Evolutionary conservation across 768 basidiomycete genomes (phyloP).

Genomic region (Porpolomopsis calyptriformis): DNA sequence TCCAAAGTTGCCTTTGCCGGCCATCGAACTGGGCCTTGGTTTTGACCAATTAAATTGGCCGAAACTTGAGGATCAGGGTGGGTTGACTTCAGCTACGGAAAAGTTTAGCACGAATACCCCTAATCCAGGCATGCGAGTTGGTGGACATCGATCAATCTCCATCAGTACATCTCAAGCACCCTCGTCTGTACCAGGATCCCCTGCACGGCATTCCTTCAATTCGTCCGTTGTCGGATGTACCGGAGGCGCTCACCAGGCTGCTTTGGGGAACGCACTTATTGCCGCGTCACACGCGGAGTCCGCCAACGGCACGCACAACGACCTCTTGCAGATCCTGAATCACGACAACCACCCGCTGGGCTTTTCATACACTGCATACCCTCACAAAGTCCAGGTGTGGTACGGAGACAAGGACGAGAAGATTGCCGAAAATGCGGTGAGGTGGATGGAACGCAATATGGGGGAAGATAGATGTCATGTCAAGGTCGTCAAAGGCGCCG

Average conservation of each 20-base stretch:
- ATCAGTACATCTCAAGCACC: slow-evolving; percentile 33
- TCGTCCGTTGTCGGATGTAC: slow-evolving; percentile 25
- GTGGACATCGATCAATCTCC: slow-evolving; percentile 65
- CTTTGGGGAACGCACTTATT: slow-evolving; percentile 81
- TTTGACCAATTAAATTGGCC: slow-evolving; percentile 48
- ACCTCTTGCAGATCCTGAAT: slow-evolving; percentile 86
- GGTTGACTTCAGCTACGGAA: slow-evolving; percentile 12
- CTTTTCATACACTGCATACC: slow-evolving; percentile 75
- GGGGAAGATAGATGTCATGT: slow-evolving; percentile 63
- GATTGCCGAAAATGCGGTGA: slow-evolving; percentile 81
- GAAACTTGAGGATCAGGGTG: slow-evolving; percentile 18
- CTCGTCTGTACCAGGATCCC: slow-evolving; percentile 39
- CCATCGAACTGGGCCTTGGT: slow-evolving; percentile 48
- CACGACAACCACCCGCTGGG: slow-evolving; percentile 85
- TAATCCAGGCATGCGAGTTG: slow-evolving; percentile 31
- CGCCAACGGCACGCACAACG: slow-evolving; percentile 80
- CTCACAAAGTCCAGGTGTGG: slow-evolving; percentile 74
- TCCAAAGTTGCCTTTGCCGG: slow-evolving; percentile 43
- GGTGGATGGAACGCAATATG: slow-evolving; percentile 89
- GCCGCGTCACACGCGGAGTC: slow-evolving; percentile 95
- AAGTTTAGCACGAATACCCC: not conserved
- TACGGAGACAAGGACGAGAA: slow-evolving; percentile 91
- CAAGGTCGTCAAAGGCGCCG: slow-evolving; percentile 76
- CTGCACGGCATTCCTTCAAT: slow-evolving; percentile 35
- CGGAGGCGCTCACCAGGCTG: slow-evolving; percentile 46